A percentile compares a stretch with the other conserved stretches of the same genome.
Evolutionary conservation across 148 eudicot species (phyloP).

Genomic region (Persicaria maculosa): DNA sequence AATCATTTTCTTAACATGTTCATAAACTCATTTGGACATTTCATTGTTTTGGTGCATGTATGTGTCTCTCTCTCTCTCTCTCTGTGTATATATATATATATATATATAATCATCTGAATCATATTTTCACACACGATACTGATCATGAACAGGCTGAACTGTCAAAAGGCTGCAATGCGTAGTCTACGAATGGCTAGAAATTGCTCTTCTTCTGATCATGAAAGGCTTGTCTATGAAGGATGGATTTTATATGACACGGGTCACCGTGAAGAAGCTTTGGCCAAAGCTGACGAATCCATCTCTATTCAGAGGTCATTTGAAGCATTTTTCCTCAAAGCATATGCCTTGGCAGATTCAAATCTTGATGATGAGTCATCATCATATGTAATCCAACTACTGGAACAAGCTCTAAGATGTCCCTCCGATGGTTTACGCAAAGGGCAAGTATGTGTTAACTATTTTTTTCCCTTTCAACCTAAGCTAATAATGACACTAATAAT

Average conservation of each 20-base stretch:
- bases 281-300: constrained; percentile 79
- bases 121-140: background rate
- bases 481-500: background rate
- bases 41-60: background rate
- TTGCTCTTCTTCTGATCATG: constrained; percentile 63
- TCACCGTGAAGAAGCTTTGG: constrained; percentile 81
- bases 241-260: constrained; percentile 91
- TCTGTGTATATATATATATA: too few species aligned
- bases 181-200: constrained; percentile 71
- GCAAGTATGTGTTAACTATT: constrained; percentile 41
- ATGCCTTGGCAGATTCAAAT: constrained; percentile 81
- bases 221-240: constrained; percentile 82
- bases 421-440: constrained; percentile 94
- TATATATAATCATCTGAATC: background rate
- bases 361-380: constrained; percentile 66
- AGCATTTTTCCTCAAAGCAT: constrained; percentile 85
- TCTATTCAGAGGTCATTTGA: constrained; percentile 77
- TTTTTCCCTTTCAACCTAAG: background rate
- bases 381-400: constrained; percentile 61
- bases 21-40: background rate
- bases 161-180: constrained; percentile 89
- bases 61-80: background rate
- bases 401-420: constrained; percentile 88
- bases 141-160: constrained; percentile 45
- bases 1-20: background rate